phyloP scores from a whole-genome alignment of 768 basidiomycete species.

The Dioszegia crocea region DNA sequence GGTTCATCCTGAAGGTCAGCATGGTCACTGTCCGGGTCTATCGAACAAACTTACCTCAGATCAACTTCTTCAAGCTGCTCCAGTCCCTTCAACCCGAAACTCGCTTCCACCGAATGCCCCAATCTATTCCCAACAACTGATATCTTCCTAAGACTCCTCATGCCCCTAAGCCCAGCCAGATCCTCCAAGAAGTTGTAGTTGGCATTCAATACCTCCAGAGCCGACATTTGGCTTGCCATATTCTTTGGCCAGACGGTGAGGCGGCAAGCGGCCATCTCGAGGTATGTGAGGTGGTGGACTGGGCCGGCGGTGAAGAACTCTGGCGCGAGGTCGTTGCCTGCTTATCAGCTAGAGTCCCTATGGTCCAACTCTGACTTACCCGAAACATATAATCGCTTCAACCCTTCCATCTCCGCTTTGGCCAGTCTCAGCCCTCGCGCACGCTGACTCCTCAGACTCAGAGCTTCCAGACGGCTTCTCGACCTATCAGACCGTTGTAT shows the following conservation, averaged over 20 bases:
- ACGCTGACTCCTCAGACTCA: slow-evolving; percentile 85
- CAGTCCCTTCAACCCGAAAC: slow-evolving; percentile 59
- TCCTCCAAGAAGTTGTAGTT: slow-evolving; percentile 85
- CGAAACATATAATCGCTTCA: slow-evolving; percentile 90
- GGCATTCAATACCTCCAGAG: slow-evolving; percentile 83
- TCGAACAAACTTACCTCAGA: slow-evolving; percentile 62
- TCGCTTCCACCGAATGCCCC: slow-evolving; percentile 39
- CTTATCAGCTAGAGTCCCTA: not conserved
- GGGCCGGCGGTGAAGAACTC: slow-evolving; percentile 54
- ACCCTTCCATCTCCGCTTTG: slow-evolving; percentile 68
- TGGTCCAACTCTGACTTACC: no score
- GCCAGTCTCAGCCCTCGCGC: slow-evolving; percentile 23
- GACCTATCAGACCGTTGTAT: slow-evolving; percentile 26
- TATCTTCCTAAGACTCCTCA: slow-evolving; percentile 73
- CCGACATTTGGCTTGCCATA: slow-evolving; percentile 67
- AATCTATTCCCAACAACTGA: slow-evolving; percentile 77
- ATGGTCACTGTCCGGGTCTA: not conserved
- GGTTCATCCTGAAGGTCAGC: slow-evolving; percentile 69
- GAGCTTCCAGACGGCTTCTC: slow-evolving; percentile 72
- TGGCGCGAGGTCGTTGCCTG: slow-evolving; percentile 46
- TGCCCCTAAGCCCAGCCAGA: slow-evolving; percentile 69
- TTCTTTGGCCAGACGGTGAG: slow-evolving; percentile 68
- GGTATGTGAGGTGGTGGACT: slow-evolving; percentile 84
- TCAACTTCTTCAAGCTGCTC: slow-evolving; percentile 82
- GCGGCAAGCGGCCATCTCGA: slow-evolving; percentile 85